These are phyloP conservation scores for Stagonosporopsis cucurbitacearum DNA, from an alignment of 2,329 filamentous ascomycete genomes.

Conservation along the genomic window DNA sequence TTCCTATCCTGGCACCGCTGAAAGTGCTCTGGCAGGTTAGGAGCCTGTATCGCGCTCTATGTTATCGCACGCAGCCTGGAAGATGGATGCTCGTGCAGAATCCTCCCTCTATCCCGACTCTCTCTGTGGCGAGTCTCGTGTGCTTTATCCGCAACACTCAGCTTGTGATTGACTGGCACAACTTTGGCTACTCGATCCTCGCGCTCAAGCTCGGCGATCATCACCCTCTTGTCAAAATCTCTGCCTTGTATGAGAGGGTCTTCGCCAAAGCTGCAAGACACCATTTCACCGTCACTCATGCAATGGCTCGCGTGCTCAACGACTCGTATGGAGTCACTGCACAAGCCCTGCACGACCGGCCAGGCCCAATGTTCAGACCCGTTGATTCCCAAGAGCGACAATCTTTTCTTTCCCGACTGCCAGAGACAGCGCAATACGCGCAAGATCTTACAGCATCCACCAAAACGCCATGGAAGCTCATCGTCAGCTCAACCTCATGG, in stretches of 20 bases:
- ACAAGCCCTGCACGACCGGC: constrained; percentile 73
- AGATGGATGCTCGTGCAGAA: constrained; percentile 93
- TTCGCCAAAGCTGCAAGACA: constrained; percentile 72
- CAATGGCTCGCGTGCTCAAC: constrained; percentile 79
- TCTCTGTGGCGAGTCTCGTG: constrained; percentile 75
- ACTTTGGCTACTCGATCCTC: constrained; percentile 95
- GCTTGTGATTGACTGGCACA: constrained; percentile 96
- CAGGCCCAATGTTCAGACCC: constrained; percentile 81
- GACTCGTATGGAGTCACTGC: constrained; percentile 69
- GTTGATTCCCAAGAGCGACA: constrained; percentile 53
- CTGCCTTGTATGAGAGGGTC: constrained; percentile 76
- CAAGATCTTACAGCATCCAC: constrained; percentile 58
- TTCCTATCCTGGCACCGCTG: constrained; percentile 77
- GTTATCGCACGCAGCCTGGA: constrained; percentile 74
- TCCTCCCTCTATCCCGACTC: constrained; percentile 90
- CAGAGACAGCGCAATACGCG: constrained; percentile 68
- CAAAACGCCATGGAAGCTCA: constrained; percentile 66
- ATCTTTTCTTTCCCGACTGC: constrained; percentile 68
- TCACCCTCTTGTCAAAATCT: constrained; percentile 79
- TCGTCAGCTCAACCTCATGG: constrained; percentile 97
- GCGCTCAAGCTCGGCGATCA: constrained; percentile 66
- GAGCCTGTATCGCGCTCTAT: constrained; percentile 73
- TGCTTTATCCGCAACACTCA: constrained; percentile 79
- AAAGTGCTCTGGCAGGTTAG: constrained; percentile 86
- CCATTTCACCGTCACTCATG: constrained; percentile 87